Evolutionary conservation across 441 rosid genomes (phyloP), one percentile per base, ranked within the genome.

Genomic region (Manihot esculenta): DNA sequence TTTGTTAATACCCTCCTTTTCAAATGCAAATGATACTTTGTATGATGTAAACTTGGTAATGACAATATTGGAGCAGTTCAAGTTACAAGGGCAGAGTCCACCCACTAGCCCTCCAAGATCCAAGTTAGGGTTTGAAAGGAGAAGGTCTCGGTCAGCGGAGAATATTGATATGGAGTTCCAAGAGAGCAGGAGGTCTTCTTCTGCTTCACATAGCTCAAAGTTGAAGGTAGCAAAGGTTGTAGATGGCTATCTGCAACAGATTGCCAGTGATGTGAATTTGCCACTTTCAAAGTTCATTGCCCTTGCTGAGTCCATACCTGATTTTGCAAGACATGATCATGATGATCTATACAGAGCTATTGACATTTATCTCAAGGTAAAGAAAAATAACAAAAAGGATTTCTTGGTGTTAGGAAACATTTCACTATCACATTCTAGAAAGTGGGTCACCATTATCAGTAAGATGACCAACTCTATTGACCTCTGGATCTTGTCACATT

Each of bases 261-360:
- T 90, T 68, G 87, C 96, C 55, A 83, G 81, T 75, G 98, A 96
- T 78, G 79, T 69, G 4, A 88, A 90, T 76, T 77, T 91, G 88
- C 86, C 93, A 0, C 85, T 87, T n/a, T 66, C 84, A 12, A 87
- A 85, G 74, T 76, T 91, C 21, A 83, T 87, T 41, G 79, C 91
- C 54, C 80, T 93, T 64, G 98, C 99, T 0, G 97, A 96, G 79
- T 74, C 92, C 45, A 72, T 91, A 72, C 97, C 98, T 0, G 88
- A 86, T 64, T 72, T 78, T 72, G 91, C 96, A 49, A 78, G 97
- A 63, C 74, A 82, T 69, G 87, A 85, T 74, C 97, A 96, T 71
- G 97, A 96, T 74, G 89, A 85, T 70, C 96, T 96, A 41, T 96
- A 93, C 89, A 89, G 83, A 79, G 96, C 96, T 44, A 88, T 96